phyloP scores from a whole-genome alignment of 805 yeast species.

The Yamadazyma takamatsuzukensis region DNA sequence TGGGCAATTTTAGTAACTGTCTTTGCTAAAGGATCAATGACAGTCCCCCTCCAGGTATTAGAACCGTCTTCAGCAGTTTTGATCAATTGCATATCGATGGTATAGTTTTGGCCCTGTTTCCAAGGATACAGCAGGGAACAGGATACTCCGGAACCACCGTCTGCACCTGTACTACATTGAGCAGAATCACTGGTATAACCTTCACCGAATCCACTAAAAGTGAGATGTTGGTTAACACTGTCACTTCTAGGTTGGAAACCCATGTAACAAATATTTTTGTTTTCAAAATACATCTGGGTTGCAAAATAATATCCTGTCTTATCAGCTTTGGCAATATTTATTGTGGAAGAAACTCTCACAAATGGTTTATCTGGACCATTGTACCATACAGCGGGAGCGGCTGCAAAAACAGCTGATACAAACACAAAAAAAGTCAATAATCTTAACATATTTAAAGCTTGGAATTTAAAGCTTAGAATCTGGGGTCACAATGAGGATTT shows the following conservation, averaged over 20 bases:
- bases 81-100: constrained; percentile 5
- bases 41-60: constrained; percentile 11
- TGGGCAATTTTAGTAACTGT: constrained; percentile 4
- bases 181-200: constrained; percentile 2
- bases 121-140: constrained; percentile 9
- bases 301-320: constrained; percentile 13
- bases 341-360: constrained; percentile 3
- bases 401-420: no score
- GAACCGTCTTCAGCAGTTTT: constrained; percentile 2
- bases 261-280: constrained; percentile 8
- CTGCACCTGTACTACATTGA: constrained; percentile 10
- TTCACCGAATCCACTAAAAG: constrained; percentile 11
- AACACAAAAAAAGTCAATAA: no score
- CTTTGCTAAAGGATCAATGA: constrained; percentile 10
- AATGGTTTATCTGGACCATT: no score
- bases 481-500: no score
- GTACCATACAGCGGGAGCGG: no score
- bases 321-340: constrained; percentile 7
- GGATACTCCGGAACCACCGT: constrained; percentile 10
- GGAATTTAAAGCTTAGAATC: no score
- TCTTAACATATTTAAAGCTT: no score
- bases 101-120: constrained; percentile 10
- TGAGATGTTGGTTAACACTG: constrained; percentile 7
- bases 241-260: constrained; percentile 12
- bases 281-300: constrained; percentile 5